Base-by-base conservation (phyloP, 2,329 filamentous ascomycete species). In the Talaromyces sp. region DNA sequence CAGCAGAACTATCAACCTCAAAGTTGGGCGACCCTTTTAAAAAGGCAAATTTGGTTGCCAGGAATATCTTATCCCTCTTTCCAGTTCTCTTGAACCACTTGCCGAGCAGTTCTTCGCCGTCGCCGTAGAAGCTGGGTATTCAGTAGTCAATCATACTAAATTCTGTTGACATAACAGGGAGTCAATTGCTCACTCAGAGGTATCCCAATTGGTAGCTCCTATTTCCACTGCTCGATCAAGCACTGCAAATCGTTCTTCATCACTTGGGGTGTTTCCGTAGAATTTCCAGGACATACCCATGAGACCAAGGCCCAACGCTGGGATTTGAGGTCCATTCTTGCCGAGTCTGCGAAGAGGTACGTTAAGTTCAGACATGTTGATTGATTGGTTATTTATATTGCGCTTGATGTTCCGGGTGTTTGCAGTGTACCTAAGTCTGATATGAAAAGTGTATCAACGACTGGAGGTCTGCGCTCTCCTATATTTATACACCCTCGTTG, bases 31-130 rank as follows among this genome's bases (percentile, higher is more conserved):
- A 8, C 65, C 48, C 1, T 62, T 58, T 14, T 6, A 59, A 68
- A 74, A 74, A 65, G 16, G 75, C 83, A 66, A 84, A 85, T 66
- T 86, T 86, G 13, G 82, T 83, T 1, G 81, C 81, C 0, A 86
- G 74, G 69, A 86, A 84, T 66, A 86, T 81, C 54, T 84, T 72
- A 22, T 81, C 56, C 11, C 63, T 45, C 27, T 65, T 65, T 10
- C 63, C 63, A 16, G 63, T 39, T 6, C 47, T 45, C 27, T 35
- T 59, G 47, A 65, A 65, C 63, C 63, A 65, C 31, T 65, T 65
- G 7, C 63, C 63, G 3, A 65, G 57, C 1, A 65, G 27, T 13
- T 65, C 63, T 43, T 65, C 63, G 7, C 39, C 50, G 43, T 65
- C 63, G 33, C 57, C 63, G 7, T 65, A 65, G n/a, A 54, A 5